A percentile compares a stretch with the other conserved stretches of the same genome.
phyloP scores from a whole-genome alignment of 1,139 yeast genomes.

The Lodderomyces elongisporus region DNA sequence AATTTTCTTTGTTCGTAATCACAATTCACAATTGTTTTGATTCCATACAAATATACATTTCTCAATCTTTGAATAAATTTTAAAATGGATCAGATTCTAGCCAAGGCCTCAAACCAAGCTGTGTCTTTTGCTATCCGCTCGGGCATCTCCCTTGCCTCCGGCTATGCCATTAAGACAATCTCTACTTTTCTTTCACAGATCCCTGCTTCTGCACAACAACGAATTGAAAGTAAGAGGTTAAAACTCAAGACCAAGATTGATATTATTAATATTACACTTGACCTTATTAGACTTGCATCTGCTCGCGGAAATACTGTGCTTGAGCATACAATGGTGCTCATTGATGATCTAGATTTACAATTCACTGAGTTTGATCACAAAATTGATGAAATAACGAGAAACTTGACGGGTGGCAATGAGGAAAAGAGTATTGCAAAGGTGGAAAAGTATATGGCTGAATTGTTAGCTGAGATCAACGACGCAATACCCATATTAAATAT shows the following conservation, averaged over 20 bases:
- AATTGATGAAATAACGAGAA: constrained; percentile 29
- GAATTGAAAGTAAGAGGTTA: constrained; percentile 33
- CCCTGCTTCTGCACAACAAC: constrained; percentile 51
- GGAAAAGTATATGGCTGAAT: constrained; percentile 43
- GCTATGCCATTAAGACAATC: constrained; percentile 67
- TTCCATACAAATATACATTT: too few species aligned
- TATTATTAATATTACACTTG: constrained; percentile 66
- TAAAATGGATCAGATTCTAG: constrained; percentile 41
- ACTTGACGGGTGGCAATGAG: constrained; percentile 25
- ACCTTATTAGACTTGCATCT: constrained; percentile 60
- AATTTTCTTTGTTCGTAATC: too few species aligned
- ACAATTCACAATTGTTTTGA: too few species aligned
- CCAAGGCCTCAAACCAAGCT: constrained; percentile 71
- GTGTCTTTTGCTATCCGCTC: constrained; percentile 77
- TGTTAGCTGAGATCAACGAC: constrained; percentile 56
- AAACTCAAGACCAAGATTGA: constrained; percentile 57
- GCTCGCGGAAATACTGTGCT: constrained; percentile 69
- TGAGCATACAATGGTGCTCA: constrained; percentile 52
- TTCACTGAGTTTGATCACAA: constrained; percentile 55
- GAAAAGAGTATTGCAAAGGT: constrained; percentile 44
- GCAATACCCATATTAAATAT: constrained; percentile 67
- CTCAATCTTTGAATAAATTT: too few species aligned
- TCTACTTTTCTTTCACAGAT: constrained; percentile 54
- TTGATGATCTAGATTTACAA: constrained; percentile 53
- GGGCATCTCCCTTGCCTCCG: constrained; percentile 71